Evolutionary conservation across 1,284 basidiomycete species (phyloP).

Genomic region (Tilletia horrida): DNA sequence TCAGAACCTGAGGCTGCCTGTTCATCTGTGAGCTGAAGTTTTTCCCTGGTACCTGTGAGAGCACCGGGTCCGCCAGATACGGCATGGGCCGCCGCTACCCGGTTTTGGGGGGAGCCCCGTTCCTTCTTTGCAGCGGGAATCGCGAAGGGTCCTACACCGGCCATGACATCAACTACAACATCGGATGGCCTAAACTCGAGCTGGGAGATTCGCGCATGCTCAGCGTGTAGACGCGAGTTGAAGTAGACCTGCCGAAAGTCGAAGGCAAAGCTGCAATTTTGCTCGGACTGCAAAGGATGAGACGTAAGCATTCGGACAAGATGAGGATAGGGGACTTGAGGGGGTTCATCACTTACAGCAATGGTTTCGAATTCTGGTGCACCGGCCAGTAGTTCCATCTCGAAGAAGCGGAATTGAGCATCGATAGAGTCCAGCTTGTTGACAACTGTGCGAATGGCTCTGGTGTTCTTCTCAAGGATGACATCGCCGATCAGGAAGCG

Average conservation of each 20-base stretch:
- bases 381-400: constrained; percentile 95
- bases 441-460: constrained; percentile 77
- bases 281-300: constrained; percentile 56
- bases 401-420: constrained; percentile 83
- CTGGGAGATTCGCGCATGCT: constrained; percentile 79
- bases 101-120: neutral
- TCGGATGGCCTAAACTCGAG: constrained; percentile 64
- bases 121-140: constrained; percentile 87
- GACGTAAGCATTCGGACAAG: neutral
- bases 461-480: constrained; percentile 62
- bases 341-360: neutral
- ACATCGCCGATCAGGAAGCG: constrained; percentile 86
- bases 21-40: neutral
- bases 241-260: constrained; percentile 96
- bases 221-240: constrained; percentile 90
- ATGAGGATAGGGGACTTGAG: neutral
- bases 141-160: constrained; percentile 95
- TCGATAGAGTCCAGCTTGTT: constrained; percentile 91
- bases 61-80: constrained; percentile 2
- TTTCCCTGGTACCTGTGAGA: neutral
- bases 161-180: constrained; percentile 85
- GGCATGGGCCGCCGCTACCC: neutral
- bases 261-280: constrained; percentile 81
- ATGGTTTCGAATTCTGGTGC: constrained; percentile 74
- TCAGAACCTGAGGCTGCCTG: neutral